Evolutionary conservation across 352 stramenopile species (phyloP), one percentile per base, ranked within the genome.

Genomic region (Phytopythium montanum): DNA sequence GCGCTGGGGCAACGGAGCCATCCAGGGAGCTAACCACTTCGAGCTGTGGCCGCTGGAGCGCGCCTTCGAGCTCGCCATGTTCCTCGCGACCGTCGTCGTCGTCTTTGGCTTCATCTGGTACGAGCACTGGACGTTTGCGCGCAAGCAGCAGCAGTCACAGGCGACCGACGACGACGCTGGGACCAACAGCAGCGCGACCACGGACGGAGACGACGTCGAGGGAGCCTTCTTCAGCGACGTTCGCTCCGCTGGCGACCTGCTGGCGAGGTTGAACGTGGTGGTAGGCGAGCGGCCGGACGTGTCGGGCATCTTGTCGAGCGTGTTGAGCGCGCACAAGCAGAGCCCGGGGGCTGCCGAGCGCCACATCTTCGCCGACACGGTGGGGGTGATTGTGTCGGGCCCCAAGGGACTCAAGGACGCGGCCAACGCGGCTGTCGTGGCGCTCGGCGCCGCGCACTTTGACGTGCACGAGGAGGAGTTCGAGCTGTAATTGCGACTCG

Each of bases 391-490:
- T 33, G 50, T 83, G 39, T 83, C 73, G 2, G 73, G 70, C 5
- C 71, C 73, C 2, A 38, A 69, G 16, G 39, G 61, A 2, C 59
- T 83, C 28, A 83, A 83, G 54, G 60, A 66, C 34, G 70, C 54
- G 8, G 68, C 64, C 34, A 78, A 83, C 39, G 66, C 69, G 38
- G 71, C 69, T 19, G 36, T 72, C n/a, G 66, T 66, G 46, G 52
- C 50, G 50, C 33, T 83, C 8, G 71, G 71, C 23, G 66, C 65
- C 13, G 52, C 44, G 21, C 65, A 79, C 55, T 84, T 84, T 41
- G 74, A 84, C 59, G 63, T 84, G 26, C 74, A 84, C 50, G 74
- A 81, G 46, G 73, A 82, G 42, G 71, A 82, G 56, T 84, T 81
- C 41, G 74, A 84, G 60, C 23, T 84, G 41, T 84, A 72, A 60